A percentile compares a stretch with the other conserved stretches of the same genome.
phyloP scores from a whole-genome alignment of 768 basidiomycete species.

The Xerocomus brunneocitrinus region DNA sequence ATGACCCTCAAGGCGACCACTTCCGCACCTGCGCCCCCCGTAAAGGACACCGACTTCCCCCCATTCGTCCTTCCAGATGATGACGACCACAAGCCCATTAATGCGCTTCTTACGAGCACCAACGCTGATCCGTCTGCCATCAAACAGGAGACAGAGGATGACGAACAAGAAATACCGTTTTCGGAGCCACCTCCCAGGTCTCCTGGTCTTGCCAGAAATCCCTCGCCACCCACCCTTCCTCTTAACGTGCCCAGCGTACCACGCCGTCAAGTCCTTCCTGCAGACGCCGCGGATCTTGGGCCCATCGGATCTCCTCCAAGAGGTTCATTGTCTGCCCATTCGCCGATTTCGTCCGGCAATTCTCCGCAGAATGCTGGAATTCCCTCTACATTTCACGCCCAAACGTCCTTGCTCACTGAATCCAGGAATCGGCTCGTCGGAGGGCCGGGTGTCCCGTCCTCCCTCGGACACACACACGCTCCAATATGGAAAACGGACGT shows the following conservation, averaged over 20 bases:
- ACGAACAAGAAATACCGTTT: neutral
- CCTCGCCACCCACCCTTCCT: slow-evolving; percentile 50
- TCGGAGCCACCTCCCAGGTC: slow-evolving; percentile 10
- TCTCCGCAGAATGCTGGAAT: slow-evolving; percentile 40
- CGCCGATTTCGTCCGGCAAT: slow-evolving; percentile 41
- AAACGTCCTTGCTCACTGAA: slow-evolving; percentile 44
- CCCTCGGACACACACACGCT: slow-evolving; percentile 42
- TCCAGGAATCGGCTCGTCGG: slow-evolving; percentile 31
- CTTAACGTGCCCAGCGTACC: slow-evolving; percentile 47
- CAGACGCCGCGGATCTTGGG: slow-evolving; percentile 57
- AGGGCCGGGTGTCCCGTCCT: slow-evolving; percentile 52
- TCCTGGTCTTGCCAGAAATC: slow-evolving; percentile 24
- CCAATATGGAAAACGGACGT: slow-evolving; percentile 28
- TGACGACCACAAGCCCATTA: slow-evolving; percentile 24
- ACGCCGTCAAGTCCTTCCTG: slow-evolving; percentile 38
- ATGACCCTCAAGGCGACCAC: slow-evolving; percentile 71
- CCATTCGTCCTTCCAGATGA: slow-evolving; percentile 67
- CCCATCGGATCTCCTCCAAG: slow-evolving; percentile 80
- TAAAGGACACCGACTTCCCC: slow-evolving; percentile 72
- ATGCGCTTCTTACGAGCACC: slow-evolving; percentile 3
- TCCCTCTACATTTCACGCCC: slow-evolving; percentile 74
- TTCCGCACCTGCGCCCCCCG: slow-evolving; percentile 73
- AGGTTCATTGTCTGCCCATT: slow-evolving; percentile 44
- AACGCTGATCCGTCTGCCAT: neutral
- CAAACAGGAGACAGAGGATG: slow-evolving; percentile 12